A percentile compares a stretch with the other conserved stretches of the same genome.
Evolutionary conservation across 768 basidiomycete genomes (phyloP).

Genomic region (Boletus insuetus): DNA sequence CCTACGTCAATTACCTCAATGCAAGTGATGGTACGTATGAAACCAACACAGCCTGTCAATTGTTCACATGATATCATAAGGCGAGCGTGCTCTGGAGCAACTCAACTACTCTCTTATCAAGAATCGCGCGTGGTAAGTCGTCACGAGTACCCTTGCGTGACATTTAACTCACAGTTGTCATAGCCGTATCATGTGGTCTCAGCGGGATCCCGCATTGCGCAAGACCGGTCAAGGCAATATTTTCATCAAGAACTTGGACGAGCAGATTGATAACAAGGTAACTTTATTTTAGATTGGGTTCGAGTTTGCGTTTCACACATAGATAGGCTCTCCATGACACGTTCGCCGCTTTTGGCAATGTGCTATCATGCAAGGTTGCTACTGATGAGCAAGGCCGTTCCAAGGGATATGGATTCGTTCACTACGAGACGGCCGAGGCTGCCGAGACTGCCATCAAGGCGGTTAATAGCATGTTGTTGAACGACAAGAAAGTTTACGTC

Average conservation of each 20-base stretch:
- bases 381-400: conserved; percentile 93
- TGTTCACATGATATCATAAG: conserved; percentile 37
- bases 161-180: conserved; percentile 1
- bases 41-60: background rate
- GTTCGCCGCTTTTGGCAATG: conserved; percentile 98
- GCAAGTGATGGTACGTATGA: conserved; percentile 74
- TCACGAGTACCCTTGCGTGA: background rate
- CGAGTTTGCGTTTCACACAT: background rate
- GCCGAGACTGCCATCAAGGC: conserved; percentile 96
- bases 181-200: conserved; percentile 99
- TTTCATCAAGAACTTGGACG: conserved; percentile 99
- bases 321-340: conserved; percentile 95
- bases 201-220: conserved; percentile 98
- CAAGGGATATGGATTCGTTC: conserved; percentile 98
- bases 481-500: conserved; percentile 99
- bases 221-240: conserved; percentile 99
- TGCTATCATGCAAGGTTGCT: conserved; percentile 98
- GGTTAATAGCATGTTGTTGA: conserved; percentile 98
- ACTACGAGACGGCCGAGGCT: conserved; percentile 97
- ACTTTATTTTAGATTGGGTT: background rate
- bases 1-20: conserved; percentile 99
- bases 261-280: conserved; percentile 96
- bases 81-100: conserved; percentile 97
- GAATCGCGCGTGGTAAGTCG: conserved; percentile 86
- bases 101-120: conserved; percentile 99